Evolutionary conservation across 139 green algal species (phyloP).

Genomic region (Mesotaenium endlicherianum): DNA sequence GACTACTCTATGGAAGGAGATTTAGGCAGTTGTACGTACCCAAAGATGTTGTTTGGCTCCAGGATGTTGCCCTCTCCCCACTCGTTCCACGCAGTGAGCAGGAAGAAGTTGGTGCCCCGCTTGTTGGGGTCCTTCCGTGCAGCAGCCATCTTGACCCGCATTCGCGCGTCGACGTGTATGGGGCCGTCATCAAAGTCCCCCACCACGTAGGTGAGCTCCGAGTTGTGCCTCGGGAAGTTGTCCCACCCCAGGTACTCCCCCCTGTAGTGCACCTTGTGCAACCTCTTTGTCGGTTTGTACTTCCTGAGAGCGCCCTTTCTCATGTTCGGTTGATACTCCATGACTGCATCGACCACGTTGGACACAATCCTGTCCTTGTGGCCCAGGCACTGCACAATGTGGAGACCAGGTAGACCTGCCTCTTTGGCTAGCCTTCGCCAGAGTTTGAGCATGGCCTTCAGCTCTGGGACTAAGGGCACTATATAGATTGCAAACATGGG

Average conservation of each 20-base stretch:
- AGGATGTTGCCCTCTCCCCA: conserved; percentile 32
- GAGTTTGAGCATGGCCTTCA: not conserved
- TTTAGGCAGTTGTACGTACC: not conserved
- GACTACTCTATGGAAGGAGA: not conserved
- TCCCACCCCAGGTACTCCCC: conserved; percentile 26
- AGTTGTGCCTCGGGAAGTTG: conserved; percentile 27
- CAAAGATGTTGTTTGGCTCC: conserved; percentile 28
- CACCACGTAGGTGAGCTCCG: not conserved
- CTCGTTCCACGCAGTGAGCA: conserved; percentile 26
- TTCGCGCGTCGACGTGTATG: conserved; percentile 16
- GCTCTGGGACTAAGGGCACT: not conserved
- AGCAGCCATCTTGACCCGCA: not conserved
- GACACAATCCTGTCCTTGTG: conserved; percentile 12
- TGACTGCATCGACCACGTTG: conserved; percentile 1
- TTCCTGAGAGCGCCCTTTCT: not conserved
- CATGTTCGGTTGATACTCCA: conserved; percentile 25
- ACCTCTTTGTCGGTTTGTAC: not conserved
- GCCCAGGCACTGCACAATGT: conserved; percentile 20
- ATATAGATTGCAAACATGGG: conserved; percentile 25
- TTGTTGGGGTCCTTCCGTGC: conserved; percentile 26
- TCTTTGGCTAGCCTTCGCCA: conserved; percentile 13
- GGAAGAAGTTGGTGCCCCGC: conserved; percentile 15
- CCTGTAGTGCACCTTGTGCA: conserved; percentile 11
- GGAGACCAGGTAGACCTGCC: conserved; percentile 2
- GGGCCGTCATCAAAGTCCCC: conserved; percentile 27